Evolutionary conservation across 495 filamentous ascomycete species (phyloP), one percentile per base, ranked within the genome.

Genomic region (Choiromyces venosus): DNA sequence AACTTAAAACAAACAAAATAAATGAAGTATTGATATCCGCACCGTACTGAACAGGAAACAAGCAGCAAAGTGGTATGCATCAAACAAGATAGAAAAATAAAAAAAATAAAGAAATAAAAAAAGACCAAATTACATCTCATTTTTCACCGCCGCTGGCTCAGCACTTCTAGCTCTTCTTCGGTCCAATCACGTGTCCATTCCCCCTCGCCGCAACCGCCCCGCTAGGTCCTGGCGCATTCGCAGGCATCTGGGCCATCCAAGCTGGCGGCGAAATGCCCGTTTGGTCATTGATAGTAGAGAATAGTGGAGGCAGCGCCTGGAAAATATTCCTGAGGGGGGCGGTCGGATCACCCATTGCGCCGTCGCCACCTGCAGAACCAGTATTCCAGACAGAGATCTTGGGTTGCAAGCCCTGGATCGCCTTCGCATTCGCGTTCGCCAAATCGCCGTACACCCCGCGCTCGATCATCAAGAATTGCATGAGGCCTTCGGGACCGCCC

Each of bases 311-410:
- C 68, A 95, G 83, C 71, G 87, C 88, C 82, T 94, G 92, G 84
- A 93, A 92, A 64, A 93, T 81, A 72, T 86, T 87, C 29, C 87
- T 79, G 44, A 89, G 85, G 7, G 87, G 82, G 5, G 83, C 87
- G 33, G 83, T 81, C 5, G 83, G 75, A 80, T 87, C 86, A 6
- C 80, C 81, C 61, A 76, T 71, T 19, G 78, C 81, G 37, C 79
- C 80, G 82, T 82, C 80, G 14, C 71, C 72, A 39, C 81, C 76
- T 61, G 71, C 77, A 44, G 81, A 80, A 33, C 90, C 91, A 40
- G 92, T 94, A 82, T 93, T 94, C 92, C 92, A 95, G 14, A 93
- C 87, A 67, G 88, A 92, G 83, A 95, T 95, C 88, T 94, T 95
- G 70, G 92, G 92, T 78, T 92, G 87, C 76, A 95, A 83, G 67